Percentiles rank a stretch among this genome's conserved stretches.
These are phyloP conservation scores for Cyberlindnera lachancei DNA, from an alignment of 805 yeast species.

Conservation along the genomic window DNA sequence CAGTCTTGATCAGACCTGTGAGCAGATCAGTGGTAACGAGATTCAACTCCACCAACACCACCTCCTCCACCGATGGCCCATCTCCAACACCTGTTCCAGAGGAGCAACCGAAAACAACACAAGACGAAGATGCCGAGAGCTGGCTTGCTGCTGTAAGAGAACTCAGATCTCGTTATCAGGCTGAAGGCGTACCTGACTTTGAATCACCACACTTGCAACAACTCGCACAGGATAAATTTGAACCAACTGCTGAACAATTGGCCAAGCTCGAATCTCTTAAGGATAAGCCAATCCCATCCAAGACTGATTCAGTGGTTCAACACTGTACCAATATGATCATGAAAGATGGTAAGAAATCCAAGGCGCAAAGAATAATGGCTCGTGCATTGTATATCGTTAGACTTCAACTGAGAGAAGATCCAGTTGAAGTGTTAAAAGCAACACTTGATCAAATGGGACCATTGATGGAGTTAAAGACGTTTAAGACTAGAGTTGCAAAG, in stretches of 20 bases:
- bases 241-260: constrained; percentile 60
- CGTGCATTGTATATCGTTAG: constrained; percentile 76
- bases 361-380: constrained; percentile 65
- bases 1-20: neutral
- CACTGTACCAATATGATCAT: constrained; percentile 81
- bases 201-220: constrained; percentile 21
- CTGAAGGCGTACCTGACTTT: constrained; percentile 27
- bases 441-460: constrained; percentile 82
- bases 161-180: constrained; percentile 23
- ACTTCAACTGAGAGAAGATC: constrained; percentile 68
- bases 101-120: constrained; percentile 1
- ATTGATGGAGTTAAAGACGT: constrained; percentile 65
- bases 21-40: constrained; percentile 1
- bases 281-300: constrained; percentile 49
- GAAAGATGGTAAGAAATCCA: constrained; percentile 84
- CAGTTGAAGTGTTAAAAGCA: constrained; percentile 65
- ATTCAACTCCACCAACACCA: constrained; percentile 7
- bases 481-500: constrained; percentile 82
- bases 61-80: too few relatives aligned
- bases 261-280: constrained; percentile 45
- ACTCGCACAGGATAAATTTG: constrained; percentile 28
- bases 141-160: constrained; percentile 39
- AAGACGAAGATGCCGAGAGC: constrained; percentile 27
- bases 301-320: constrained; percentile 62
- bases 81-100: constrained; percentile 1